Evolutionary conservation across 352 stramenopile species (phyloP).

Genomic region (Phytophthora capsici): DNA sequence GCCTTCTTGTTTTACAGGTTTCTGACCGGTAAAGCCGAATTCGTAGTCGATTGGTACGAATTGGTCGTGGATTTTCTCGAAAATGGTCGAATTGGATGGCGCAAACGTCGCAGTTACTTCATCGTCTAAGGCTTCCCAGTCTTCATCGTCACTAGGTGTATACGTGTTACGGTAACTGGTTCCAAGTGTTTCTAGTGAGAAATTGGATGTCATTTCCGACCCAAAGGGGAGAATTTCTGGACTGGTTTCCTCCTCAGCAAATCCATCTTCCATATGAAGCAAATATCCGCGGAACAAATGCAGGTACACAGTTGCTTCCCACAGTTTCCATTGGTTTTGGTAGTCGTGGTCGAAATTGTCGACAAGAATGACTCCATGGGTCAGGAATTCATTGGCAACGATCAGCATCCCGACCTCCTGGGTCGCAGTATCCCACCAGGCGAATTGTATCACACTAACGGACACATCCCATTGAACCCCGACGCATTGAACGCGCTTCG

Average conservation of each 20-base stretch:
- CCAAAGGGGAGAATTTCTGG: slow-evolving; percentile 39
- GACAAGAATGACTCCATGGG: slow-evolving; percentile 46
- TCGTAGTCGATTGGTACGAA: slow-evolving; percentile 59
- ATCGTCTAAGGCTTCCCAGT: slow-evolving; percentile 33
- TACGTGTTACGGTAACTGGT: slow-evolving; percentile 64
- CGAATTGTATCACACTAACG: slow-evolving; percentile 59
- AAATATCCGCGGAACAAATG: slow-evolving; percentile 66
- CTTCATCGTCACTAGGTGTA: slow-evolving; percentile 16
- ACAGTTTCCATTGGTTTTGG: slow-evolving; percentile 44
- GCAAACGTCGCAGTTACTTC: slow-evolving; percentile 38
- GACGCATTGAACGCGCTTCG: slow-evolving; percentile 35
- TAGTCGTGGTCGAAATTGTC: not conserved
- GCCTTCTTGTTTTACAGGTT: slow-evolving; percentile 25
- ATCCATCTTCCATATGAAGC: slow-evolving; percentile 36
- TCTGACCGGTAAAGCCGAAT: slow-evolving; percentile 41
- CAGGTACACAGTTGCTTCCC: slow-evolving; percentile 67
- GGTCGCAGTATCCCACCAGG: slow-evolving; percentile 70
- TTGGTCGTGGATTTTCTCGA: slow-evolving; percentile 54
- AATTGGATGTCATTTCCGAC: slow-evolving; percentile 44
- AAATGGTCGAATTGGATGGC: slow-evolving; percentile 26
- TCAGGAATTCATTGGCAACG: slow-evolving; percentile 59
- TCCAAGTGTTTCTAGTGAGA: slow-evolving; percentile 67
- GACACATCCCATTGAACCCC: slow-evolving; percentile 76
- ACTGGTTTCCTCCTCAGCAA: slow-evolving; percentile 10
- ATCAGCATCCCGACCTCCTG: slow-evolving; percentile 62